Base-by-base conservation (phyloP, 805 yeast genomes). In the Cyberlindnera suaveolens region DNA sequence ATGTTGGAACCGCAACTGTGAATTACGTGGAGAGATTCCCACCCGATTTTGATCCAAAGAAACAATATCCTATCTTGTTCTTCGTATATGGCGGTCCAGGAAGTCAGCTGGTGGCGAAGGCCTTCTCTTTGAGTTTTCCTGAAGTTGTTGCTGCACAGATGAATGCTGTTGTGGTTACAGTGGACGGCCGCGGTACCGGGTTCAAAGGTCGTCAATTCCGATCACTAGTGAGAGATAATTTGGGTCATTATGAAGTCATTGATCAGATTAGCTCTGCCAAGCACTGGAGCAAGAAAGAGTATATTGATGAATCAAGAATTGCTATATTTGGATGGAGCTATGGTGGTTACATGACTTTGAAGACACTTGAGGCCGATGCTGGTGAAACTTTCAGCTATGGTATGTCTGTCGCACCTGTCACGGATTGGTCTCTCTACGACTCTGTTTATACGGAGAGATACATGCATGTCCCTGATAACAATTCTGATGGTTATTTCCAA, bases 241-340 rank as follows among this genome's bases (percentile, higher is more conserved):
- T 93, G 42, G 97, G 98, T 2, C 68, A 80, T 50, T 79, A 73
- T 58, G 99, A 93, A 63, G 84, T 93, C 1, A 65, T 67, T 23
- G 99, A 93, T 62, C 97, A 91, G 64, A 84, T 93, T 32, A 66
- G 78, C 0, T 96, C 95, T 5, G 99, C 95, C 3, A 77, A 78
- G 50, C 49, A 71, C 1, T 91, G 93, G 84, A 71, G 77, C 3
- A 38, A 64, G 4, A 76, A 74, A 52, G 46, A 70, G 2, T 91
- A 82, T 56, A 83, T 93, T 34, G 85, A 90, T 58, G 62, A 68
- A 19, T 66, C 72, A 4, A 74, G 77, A 47, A 80, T 87, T 11
- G 95, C 96, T 0, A 77, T 91, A 43, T 93, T 97, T 91, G 99
- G 99, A 8, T 93, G 99, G 99, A 85, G 96, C 18, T 93, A 91